Evolutionary conservation across 495 filamentous ascomycete species (phyloP), one percentile per base, ranked within the genome.

Genomic region (Cairneyella variabilis): DNA sequence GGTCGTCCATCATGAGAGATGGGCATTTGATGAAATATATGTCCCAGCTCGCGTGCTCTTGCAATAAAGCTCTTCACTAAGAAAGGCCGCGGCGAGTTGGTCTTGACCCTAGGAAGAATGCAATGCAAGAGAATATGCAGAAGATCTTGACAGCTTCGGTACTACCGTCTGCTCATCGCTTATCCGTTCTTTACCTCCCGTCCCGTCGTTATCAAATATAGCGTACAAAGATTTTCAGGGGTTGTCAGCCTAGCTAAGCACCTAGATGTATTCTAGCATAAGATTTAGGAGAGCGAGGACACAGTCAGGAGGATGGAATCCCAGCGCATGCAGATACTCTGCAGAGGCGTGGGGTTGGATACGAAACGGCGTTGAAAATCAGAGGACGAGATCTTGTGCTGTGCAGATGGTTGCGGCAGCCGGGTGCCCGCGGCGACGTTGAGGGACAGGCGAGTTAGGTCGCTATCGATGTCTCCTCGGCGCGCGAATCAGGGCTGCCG

Each of bases 11-110:
- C 34, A 16, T 30, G 9, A 20, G n/a, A 25, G 23, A 37, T 14
- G 36, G 36, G 37, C 48, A 51, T 51, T 23, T 20, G 21, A 51
- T 30, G 8, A 5, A 41, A 25, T 41, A 51, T 37, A 51, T 47
- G 20, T 32, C 28, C 28, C 6, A 32, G 14, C 7, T 14, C 6
- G 7, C 6, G 28, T 32, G 14, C 28, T 14, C 28, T 14, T 14
- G 28, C 28, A 32, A 32, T 32, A n/a, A n/a, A n/a, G n/a, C n/a
- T n/a, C n/a, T n/a, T n/a, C n/a, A n/a, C n/a, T n/a, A n/a, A n/a
- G n/a, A n/a, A n/a, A n/a, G n/a, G n/a, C n/a, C n/a, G n/a, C n/a
- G n/a, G 28, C 14, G 28, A 32, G 28, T 32, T 7, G 28, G 14
- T 32, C 28, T 14, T 32, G 28, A 7, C 28, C 6, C 28, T 32